Conservation (phyloP, 192 early-diverging fungal genomes). For the Mortierella antarctica region DNA sequence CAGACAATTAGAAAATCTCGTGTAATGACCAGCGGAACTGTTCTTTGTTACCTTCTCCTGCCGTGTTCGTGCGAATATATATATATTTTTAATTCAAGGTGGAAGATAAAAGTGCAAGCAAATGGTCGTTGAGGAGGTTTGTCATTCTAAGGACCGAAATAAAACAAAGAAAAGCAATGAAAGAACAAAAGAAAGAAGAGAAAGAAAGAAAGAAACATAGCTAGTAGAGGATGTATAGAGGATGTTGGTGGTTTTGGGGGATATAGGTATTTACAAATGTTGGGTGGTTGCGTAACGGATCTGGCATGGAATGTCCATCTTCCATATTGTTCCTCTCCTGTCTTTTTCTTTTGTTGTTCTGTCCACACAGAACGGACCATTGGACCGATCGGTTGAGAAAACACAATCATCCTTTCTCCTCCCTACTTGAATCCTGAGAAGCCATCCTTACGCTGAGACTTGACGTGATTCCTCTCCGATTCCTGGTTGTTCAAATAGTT, state of each 20-base stretch:
- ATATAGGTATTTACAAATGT: conserved; percentile 18
- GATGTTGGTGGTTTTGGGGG: not conserved
- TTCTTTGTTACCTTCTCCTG: not conserved
- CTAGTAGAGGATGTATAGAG: not conserved
- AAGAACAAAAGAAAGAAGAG: conserved; percentile 9
- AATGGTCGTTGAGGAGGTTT: too few species aligned
- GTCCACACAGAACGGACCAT: too few species aligned
- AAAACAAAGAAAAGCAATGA: not conserved
- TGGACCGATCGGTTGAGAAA: too few species aligned
- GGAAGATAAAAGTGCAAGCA: not conserved
- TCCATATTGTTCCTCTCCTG: too few species aligned
- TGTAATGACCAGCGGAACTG: too few species aligned
- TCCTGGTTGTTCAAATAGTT: conserved; percentile 2
- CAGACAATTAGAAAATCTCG: too few species aligned
- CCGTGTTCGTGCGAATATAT: not conserved
- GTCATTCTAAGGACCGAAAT: conserved; percentile 14
- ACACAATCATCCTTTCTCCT: too few species aligned
- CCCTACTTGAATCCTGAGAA: too few species aligned
- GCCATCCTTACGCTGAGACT: too few species aligned
- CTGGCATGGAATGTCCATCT: too few species aligned
- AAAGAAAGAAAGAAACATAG: not conserved
- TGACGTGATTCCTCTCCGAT: not conserved
- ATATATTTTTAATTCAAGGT: too few species aligned
- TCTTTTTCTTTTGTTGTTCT: too few species aligned
- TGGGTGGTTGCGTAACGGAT: not conserved